Evolutionary conservation across 768 basidiomycete genomes (phyloP), one percentile per base, ranked within the genome.

Genomic region (Botryobasidium botryosum): DNA sequence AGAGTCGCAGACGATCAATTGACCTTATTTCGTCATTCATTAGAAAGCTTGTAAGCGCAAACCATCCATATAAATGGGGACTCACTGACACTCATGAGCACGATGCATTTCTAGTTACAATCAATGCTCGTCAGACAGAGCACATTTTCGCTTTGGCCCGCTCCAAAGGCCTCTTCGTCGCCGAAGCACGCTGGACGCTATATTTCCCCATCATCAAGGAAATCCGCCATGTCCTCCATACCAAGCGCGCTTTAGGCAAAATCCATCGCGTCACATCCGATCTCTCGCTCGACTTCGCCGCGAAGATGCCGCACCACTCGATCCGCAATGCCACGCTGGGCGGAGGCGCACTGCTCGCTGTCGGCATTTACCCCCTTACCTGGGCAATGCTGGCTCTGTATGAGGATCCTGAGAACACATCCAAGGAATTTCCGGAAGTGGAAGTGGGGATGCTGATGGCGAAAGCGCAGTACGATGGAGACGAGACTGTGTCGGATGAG

Each of bases 131-230:
- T 10, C 51, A 55, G 32, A 40, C 54, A 5, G 46, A 33, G 17
- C 46, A 48, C 15, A 28, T 55, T 1, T 36, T 51, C 35, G 21
- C 10, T 2, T 24, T 55, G 15, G 52, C 54, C 4, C 17, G 41
- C 21, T 35, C 24, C 5, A 38, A 45, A 17, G 43, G 44, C 17
- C 44, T 49, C 12, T 49, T 49, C 31, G 25, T 53, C 1, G 46
- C 48, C 46, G 51, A 52, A 39, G 53, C 52, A 23, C 47, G 48
- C 35, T 55, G 54, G 52, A 53, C 52, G 28, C 49, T 50, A n/a
- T 55, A 51, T 49, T 52, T 53, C 47, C 54, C 54, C 23, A 43
- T 40, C 40, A 50, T 45, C 6, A 37, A 6, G 6, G 43, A 47
- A 33, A 40, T 53, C 17, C 28, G 44, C 13, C 8, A 27, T 3